A percentile compares a stretch with the other conserved stretches of the same genome.
phyloP scores from a whole-genome alignment of 768 basidiomycete genomes.

The Lenzites betulinus region DNA sequence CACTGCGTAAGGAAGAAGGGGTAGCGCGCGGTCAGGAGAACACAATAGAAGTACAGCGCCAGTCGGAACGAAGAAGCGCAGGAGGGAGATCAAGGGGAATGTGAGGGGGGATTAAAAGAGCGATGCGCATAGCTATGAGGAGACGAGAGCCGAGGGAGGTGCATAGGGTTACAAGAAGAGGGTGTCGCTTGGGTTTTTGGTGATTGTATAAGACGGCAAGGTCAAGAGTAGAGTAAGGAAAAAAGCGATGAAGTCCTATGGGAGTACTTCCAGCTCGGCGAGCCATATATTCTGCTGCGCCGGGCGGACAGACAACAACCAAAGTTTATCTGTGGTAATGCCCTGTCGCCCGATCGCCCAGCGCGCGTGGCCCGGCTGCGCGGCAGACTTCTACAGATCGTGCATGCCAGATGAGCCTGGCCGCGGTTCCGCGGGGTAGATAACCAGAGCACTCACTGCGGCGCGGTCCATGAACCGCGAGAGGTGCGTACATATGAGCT shows the following conservation, averaged over 20 bases:
- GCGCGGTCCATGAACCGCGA: constrained; percentile 5
- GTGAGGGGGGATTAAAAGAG: no score
- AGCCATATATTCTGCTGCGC: constrained; percentile 19
- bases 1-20: not conserved
- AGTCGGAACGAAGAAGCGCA: constrained; percentile 1
- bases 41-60: not conserved
- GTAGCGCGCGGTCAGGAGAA: not conserved
- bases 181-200: not conserved
- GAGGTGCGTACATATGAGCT: constrained; percentile 11
- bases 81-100: not conserved
- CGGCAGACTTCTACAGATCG: constrained; percentile 1
- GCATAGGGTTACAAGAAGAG: no score
- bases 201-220: not conserved
- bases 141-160: no score
- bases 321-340: constrained; percentile 18
- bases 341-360: constrained; percentile 15
- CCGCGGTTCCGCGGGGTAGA: not conserved
- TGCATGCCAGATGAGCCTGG: not conserved
- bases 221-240: not conserved
- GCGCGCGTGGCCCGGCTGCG: not conserved
- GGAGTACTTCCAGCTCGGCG: constrained; percentile 22
- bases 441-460: constrained; percentile 9
- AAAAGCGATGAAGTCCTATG: not conserved
- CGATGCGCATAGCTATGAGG: no score
- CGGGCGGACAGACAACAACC: constrained; percentile 20